phyloP scores from a whole-genome alignment of 2,329 filamentous ascomycete species.

The Fusarium secorum region DNA sequence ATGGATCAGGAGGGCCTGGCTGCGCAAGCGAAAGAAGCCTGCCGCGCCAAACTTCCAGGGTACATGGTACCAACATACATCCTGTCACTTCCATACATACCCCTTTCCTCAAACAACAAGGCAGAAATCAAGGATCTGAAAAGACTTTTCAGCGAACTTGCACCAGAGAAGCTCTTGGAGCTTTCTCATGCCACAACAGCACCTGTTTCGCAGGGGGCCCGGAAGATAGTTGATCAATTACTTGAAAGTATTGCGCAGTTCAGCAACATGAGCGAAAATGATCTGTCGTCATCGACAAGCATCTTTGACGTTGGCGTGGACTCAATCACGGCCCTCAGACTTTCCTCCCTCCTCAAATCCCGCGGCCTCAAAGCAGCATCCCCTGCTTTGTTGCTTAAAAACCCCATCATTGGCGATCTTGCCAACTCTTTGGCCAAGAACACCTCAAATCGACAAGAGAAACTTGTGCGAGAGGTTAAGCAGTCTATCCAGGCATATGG shows the following conservation, averaged over 20 bases:
- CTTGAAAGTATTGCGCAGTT: slow-evolving; percentile 63
- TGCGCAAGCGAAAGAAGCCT: slow-evolving; percentile 64
- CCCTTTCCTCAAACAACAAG: slow-evolving; percentile 89
- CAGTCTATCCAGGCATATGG: slow-evolving; percentile 70
- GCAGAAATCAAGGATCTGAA: slow-evolving; percentile 77
- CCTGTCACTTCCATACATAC: slow-evolving; percentile 73
- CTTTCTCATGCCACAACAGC: slow-evolving; percentile 51
- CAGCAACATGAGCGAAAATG: slow-evolving; percentile 51
- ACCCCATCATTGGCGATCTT: slow-evolving; percentile 60
- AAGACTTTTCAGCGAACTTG: slow-evolving; percentile 68
- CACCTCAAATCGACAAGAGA: slow-evolving; percentile 13
- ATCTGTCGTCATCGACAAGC: slow-evolving; percentile 65
- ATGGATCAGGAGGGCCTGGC: slow-evolving; percentile 51
- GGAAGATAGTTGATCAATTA: slow-evolving; percentile 57
- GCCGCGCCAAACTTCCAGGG: slow-evolving; percentile 72
- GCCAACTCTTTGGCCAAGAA: slow-evolving; percentile 46
- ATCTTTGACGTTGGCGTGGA: slow-evolving; percentile 89
- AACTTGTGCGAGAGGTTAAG: slow-evolving; percentile 56
- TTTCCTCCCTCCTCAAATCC: slow-evolving; percentile 70
- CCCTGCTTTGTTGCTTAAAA: slow-evolving; percentile 72
- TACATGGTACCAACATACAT: slow-evolving; percentile 95
- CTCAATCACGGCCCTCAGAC: slow-evolving; percentile 81
- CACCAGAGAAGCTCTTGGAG: slow-evolving; percentile 67
- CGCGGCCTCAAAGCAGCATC: slow-evolving; percentile 67
- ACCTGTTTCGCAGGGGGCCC: slow-evolving; percentile 43